Evolutionary conservation across 2,329 filamentous ascomycete genomes (phyloP).

Genomic region (Furcasterigmium furcatum): DNA sequence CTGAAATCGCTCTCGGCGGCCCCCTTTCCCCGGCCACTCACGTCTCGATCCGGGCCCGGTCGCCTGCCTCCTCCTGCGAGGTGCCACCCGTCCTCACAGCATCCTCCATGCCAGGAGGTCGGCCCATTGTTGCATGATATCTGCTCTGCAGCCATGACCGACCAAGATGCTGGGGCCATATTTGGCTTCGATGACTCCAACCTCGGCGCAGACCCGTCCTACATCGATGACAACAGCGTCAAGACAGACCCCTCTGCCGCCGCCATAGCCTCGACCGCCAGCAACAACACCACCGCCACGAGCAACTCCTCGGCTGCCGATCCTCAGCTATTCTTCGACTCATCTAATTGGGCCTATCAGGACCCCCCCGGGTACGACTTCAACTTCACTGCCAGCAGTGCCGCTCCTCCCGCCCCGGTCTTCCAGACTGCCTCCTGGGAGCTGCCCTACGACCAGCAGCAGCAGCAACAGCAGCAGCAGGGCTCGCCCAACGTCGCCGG

Average conservation of each 20-base stretch:
- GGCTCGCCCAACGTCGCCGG: conserved; percentile 22
- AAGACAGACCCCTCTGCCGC: conserved; percentile 9
- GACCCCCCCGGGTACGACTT: conserved; percentile 43
- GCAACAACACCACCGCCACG: conserved; percentile 18
- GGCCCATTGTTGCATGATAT: conserved; percentile 16
- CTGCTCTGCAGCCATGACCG: conserved; percentile 27
- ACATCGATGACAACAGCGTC: conserved; percentile 25
- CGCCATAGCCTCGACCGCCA: conserved; percentile 13
- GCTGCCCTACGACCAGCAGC: conserved; percentile 28
- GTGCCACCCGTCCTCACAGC: too few relatives aligned
- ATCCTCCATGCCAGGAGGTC: conserved; percentile 12
- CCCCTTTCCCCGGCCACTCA: too few relatives aligned
- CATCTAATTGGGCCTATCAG: conserved; percentile 45
- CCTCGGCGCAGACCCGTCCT: conserved; percentile 21
- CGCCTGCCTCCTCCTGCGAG: too few relatives aligned
- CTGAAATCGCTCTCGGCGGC: not conserved
- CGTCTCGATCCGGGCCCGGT: too few relatives aligned
- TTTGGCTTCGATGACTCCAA: conserved; percentile 42
- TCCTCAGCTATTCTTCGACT: conserved; percentile 27
- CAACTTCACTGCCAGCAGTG: conserved; percentile 27
- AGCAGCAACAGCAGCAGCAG: conserved; percentile 16
- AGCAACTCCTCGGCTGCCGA: conserved; percentile 23
- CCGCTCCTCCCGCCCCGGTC: conserved; percentile 26
- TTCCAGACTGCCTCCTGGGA: conserved; percentile 31
- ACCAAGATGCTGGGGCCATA: conserved; percentile 36